Conservation (phyloP, 2,329 filamentous ascomycete species). For the Colletotrichum lini region DNA sequence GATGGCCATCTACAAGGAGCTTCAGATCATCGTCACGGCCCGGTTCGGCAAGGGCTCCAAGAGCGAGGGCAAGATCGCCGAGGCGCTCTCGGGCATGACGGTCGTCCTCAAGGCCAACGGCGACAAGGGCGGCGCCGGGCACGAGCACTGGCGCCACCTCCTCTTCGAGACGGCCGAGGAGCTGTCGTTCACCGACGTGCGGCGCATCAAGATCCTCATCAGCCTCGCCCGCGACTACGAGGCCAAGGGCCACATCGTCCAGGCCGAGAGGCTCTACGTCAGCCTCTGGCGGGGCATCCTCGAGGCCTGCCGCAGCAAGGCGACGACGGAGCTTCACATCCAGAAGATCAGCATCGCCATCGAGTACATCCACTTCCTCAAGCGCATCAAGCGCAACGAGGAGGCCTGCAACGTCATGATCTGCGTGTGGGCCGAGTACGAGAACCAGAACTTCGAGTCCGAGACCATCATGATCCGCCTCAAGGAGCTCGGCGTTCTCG, state of each 20-base stretch:
- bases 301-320: slow-evolving; percentile 48
- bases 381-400: slow-evolving; percentile 49
- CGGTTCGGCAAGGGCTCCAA: slow-evolving; percentile 52
- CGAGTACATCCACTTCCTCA: slow-evolving; percentile 54
- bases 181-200: slow-evolving; percentile 50
- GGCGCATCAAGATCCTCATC: slow-evolving; percentile 53
- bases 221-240: slow-evolving; percentile 54
- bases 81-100: slow-evolving; percentile 52
- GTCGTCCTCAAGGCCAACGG: slow-evolving; percentile 50
- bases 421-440: slow-evolving; percentile 58
- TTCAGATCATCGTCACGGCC: slow-evolving; percentile 52
- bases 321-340: slow-evolving; percentile 52
- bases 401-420: slow-evolving; percentile 58
- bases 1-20: slow-evolving; percentile 51
- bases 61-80: slow-evolving; percentile 48
- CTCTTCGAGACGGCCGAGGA: slow-evolving; percentile 55
- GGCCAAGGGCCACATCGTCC: slow-evolving; percentile 49
- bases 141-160: slow-evolving; percentile 42
- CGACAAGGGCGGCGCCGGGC: slow-evolving; percentile 44
- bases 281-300: slow-evolving; percentile 57
- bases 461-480: slow-evolving; percentile 53
- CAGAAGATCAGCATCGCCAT: slow-evolving; percentile 56
- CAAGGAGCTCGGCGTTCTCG: slow-evolving; percentile 52
- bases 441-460: slow-evolving; percentile 52
- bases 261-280: slow-evolving; percentile 57